Base-by-base conservation (phyloP, 2,329 filamentous ascomycete genomes). In the Xylaria polymorpha region DNA sequence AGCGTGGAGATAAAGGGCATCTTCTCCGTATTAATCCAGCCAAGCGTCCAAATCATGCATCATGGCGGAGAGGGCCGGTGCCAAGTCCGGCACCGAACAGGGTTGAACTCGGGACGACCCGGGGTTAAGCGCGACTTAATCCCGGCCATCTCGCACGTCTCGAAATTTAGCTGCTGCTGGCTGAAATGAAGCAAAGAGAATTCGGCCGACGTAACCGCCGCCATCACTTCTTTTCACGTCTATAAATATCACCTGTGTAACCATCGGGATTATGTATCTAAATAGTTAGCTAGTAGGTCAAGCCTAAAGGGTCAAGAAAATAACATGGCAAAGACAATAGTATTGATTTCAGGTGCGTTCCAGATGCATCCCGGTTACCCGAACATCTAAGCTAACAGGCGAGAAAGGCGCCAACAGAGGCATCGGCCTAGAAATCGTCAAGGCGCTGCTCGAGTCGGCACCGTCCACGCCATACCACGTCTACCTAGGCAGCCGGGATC, bases 401-500 rank as follows among this genome's bases (percentile, higher is more conserved):
- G n/a, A 50, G 3, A 8, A 29, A 74, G 73, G 72, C 29, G 71
- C 62, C 20, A 75, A 73, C 51, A 60, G 69, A 43, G 73, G 73
- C 64, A 72, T 75, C 44, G 73, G 73, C 8, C 61, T 73, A 39
- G 68, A 68, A 43, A 72, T 71, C 14, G 63, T 73, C 50, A 69
- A 67, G 61, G 69, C 70, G 10, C 56, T 74, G 25, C 69, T 74
- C 22, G 60, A 57, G n/a, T 55, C 69, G 12, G 43, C 57, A 3
- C 44, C 55, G n/a, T 64, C 46, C 3, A 65, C 67, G n/a, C 70
- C 71, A 1, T 75, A 74, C 48, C 73, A 73, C 46, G 15, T 75
- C 8, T 73, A 71, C 43, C 63, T 74, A 12, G 70, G 72, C 32
- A 70, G 71, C 20, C 66, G 73, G 9, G 69, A 73, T 29, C 61